Base-by-base conservation (phyloP, 257 asterid genomes). In the Primulina eburnea region DNA sequence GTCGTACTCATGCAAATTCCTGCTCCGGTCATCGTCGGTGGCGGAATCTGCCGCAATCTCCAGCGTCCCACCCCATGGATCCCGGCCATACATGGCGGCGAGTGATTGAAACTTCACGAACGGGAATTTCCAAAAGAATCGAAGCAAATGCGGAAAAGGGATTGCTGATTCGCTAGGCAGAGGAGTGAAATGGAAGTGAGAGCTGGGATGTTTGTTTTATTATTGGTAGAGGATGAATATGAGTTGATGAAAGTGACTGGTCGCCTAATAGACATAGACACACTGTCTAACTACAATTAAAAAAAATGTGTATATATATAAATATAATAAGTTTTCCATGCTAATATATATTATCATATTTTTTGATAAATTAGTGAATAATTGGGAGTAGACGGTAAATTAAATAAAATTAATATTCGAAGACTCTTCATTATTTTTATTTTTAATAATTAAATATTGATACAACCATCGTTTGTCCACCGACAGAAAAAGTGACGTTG, bases 1-100 rank as follows among this genome's bases (percentile, higher is more conserved):
- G 78, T 93, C 99, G 75, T 83, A 87, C 68, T 90, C 97, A 67
- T 86, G 90, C 70, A 93, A 64, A 65, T 93, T 93, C 79, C 99
- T 64, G 70, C 99, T 93, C 81, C 97, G 80, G 52, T 93, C 99
- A 68, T 93, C 99, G 74, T 93, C 99, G 43, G 97, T 94, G 68
- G 99, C 96, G 28, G 99, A 94, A 56, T 93, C 99, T 1, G 92
- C 89, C 14, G 95, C 96, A 67, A 93, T 93, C 81, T 93, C 99
- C 78, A 93, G 79, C 21, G 99, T 88, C 58, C 99, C 99, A 1
- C 99, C 99, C 99, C 99, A 93, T 32, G 97, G 97, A 83, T 93
- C 99, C 67, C 99, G 81, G 0, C 97, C 99, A 81, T 81, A 93
- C 97, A 93, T 92, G 55, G 55, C 7, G 6, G 9, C 24, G 24